phyloP scores from a whole-genome alignment of 1,284 basidiomycete species.

The Termitomyces sp. region DNA sequence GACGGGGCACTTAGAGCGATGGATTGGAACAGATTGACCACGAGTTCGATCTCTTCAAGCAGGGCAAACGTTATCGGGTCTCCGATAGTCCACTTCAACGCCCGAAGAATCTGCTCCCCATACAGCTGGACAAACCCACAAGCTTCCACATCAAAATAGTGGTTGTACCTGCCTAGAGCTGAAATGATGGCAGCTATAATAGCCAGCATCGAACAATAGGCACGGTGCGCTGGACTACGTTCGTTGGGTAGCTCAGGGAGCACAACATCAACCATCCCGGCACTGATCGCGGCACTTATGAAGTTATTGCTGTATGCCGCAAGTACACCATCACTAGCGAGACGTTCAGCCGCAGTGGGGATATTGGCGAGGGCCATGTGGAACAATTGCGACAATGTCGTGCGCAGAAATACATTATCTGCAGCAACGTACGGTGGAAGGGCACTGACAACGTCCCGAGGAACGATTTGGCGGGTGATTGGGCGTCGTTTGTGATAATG shows the following conservation, averaged over 20 bases:
- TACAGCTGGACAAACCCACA: slow-evolving; percentile 84
- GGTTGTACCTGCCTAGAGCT: slow-evolving; percentile 63
- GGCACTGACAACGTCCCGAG: slow-evolving; percentile 59
- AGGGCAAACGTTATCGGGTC: slow-evolving; percentile 67
- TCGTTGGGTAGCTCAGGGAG: slow-evolving; percentile 68
- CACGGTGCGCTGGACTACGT: slow-evolving; percentile 71
- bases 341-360: slow-evolving; percentile 73
- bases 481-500: slow-evolving; percentile 70
- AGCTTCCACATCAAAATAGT: slow-evolving; percentile 84
- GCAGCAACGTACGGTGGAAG: slow-evolving; percentile 79
- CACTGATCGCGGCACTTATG: slow-evolving; percentile 70
- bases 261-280: slow-evolving; percentile 66
- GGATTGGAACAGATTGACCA: slow-evolving; percentile 70
- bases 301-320: slow-evolving; percentile 81
- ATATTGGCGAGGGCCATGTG: slow-evolving; percentile 83
- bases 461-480: slow-evolving; percentile 73
- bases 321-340: slow-evolving; percentile 81
- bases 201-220: slow-evolving; percentile 83
- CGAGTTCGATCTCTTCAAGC: slow-evolving; percentile 78
- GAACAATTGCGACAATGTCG: slow-evolving; percentile 65
- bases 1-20: slow-evolving; percentile 54
- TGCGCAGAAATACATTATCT: slow-evolving; percentile 75
- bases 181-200: slow-evolving; percentile 74
- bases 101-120: slow-evolving; percentile 72
- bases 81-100: slow-evolving; percentile 77